phyloP scores from a whole-genome alignment of 2,329 filamentous ascomycete genomes.

The Pestalotiopsis sp. region DNA sequence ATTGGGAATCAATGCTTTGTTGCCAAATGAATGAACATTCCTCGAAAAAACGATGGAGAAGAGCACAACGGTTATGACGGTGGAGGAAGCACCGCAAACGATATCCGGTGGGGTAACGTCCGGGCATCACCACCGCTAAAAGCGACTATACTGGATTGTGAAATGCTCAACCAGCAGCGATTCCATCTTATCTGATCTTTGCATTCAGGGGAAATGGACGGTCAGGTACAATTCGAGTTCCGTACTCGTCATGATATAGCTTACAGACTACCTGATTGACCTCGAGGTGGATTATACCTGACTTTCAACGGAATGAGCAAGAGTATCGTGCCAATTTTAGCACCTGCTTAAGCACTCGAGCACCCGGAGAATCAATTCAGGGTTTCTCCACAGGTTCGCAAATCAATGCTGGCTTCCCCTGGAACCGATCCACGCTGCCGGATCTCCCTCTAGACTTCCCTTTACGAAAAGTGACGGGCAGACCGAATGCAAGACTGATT shows the following conservation, averaged over 20 bases:
- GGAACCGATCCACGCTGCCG: neutral
- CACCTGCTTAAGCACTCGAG: neutral
- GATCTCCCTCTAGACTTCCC: neutral
- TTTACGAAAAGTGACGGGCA: neutral
- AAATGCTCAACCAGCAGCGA: too few relatives aligned
- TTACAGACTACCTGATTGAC: neutral
- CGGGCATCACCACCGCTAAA: too few relatives aligned
- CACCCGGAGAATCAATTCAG: neutral
- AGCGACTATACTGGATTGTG: too few relatives aligned
- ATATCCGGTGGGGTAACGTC: too few relatives aligned
- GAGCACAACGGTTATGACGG: too few relatives aligned
- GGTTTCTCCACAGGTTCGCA: neutral
- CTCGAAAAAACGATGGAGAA: too few relatives aligned
- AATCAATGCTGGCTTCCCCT: neutral
- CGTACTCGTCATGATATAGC: neutral
- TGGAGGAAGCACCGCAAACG: too few relatives aligned
- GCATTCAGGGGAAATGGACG: neutral
- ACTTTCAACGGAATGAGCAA: neutral
- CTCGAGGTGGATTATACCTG: neutral
- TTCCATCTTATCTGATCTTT: neutral
- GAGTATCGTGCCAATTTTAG: neutral
- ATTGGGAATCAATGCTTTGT: too few relatives aligned
- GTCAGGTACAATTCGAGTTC: neutral
- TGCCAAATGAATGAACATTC: too few relatives aligned
- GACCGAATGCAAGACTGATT: too few relatives aligned